These are phyloP conservation scores for Apiotrichum gamsii DNA, from an alignment of 1,284 basidiomycete species.

Conservation along the genomic window DNA sequence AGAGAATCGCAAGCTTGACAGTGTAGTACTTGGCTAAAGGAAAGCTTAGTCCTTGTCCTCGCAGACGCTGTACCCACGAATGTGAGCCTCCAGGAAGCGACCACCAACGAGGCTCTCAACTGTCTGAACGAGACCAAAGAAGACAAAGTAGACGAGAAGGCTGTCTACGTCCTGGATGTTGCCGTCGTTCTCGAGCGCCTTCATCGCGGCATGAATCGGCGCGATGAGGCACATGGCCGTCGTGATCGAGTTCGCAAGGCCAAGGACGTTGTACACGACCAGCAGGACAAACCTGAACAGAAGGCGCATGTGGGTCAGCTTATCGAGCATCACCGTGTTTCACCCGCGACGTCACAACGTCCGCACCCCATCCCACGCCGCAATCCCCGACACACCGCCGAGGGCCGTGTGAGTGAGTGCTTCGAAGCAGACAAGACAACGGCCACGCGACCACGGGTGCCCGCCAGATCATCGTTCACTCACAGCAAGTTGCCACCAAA, in stretches of 20 bases:
- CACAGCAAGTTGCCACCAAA: conserved; percentile 25
- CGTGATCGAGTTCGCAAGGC: conserved; percentile 34
- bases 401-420: too few species aligned
- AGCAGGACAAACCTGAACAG: conserved; percentile 39
- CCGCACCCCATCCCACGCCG: too few species aligned
- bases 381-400: too few species aligned
- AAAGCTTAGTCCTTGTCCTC: too few species aligned
- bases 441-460: too few species aligned
- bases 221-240: conserved; percentile 29
- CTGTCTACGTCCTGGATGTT: conserved; percentile 22
- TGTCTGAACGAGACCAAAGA: conserved; percentile 38
- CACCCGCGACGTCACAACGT: too few species aligned
- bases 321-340: too few species aligned
- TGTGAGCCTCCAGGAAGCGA: not conserved
- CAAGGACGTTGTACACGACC: conserved; percentile 38
- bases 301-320: conserved; percentile 5
- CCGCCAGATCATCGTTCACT: too few species aligned
- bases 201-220: conserved; percentile 26
- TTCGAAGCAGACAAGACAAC: too few species aligned
- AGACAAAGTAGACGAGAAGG: conserved; percentile 39
- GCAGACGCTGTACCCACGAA: conserved; percentile 9
- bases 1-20: conserved; percentile 35
- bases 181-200: conserved; percentile 25
- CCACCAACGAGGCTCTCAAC: conserved; percentile 27
- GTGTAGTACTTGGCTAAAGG: conserved; percentile 36